Conservation (phyloP, 257 asterid species). For the Solanum medicagineum region DNA sequence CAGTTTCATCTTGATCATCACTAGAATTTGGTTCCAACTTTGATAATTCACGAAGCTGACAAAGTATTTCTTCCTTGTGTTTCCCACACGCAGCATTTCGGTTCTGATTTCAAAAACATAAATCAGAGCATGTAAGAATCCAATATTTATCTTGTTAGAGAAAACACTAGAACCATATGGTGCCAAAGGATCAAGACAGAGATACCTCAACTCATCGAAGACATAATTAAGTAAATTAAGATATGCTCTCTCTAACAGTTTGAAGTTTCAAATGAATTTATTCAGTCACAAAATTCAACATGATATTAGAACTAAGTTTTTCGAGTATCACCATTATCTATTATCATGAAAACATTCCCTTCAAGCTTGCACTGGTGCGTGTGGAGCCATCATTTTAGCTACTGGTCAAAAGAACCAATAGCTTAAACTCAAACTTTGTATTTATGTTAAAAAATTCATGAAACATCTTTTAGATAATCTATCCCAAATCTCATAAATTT, state of each 20-base stretch:
- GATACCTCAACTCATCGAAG: neutral
- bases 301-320: neutral
- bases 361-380: neutral
- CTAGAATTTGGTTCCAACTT: slow-evolving; percentile 44
- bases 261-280: neutral
- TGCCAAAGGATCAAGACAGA: neutral
- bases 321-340: neutral
- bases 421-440: neutral
- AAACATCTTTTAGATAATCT: neutral
- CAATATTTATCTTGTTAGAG: neutral
- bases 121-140: neutral
- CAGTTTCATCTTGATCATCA: slow-evolving; percentile 32
- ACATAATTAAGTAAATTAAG: neutral
- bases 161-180: neutral
- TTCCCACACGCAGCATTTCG: slow-evolving; percentile 81
- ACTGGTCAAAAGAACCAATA: neutral
- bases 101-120: slow-evolving; percentile 29
- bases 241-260: neutral
- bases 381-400: neutral
- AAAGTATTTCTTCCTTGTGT: slow-evolving; percentile 66
- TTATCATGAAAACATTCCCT: neutral
- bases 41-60: slow-evolving; percentile 68
- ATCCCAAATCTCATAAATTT: neutral
- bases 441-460: neutral
- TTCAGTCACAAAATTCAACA: neutral